Conservation (phyloP, 2,329 filamentous ascomycete species). For the Aotearoamyces nothofagi region DNA sequence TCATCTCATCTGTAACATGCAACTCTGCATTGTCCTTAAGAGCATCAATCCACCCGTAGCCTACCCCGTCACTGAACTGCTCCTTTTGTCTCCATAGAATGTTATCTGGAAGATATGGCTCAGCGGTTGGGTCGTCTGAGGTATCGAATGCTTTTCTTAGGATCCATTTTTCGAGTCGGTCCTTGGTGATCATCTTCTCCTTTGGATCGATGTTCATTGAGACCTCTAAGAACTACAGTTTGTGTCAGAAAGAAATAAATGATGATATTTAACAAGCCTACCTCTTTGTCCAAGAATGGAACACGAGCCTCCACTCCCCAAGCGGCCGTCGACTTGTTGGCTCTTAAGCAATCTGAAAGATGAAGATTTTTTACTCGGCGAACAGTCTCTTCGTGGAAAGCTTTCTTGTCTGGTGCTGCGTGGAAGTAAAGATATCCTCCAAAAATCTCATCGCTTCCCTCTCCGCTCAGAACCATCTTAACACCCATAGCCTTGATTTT, state of each 20-base stretch:
- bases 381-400: conserved; percentile 93
- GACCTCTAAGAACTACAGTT: conserved; percentile 64
- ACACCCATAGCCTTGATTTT: conserved; percentile 99
- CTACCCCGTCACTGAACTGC: conserved; percentile 96
- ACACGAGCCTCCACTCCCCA: conserved; percentile 98
- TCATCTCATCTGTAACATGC: conserved; percentile 89
- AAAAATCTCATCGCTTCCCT: conserved; percentile 96
- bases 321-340: conserved; percentile 97
- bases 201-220: conserved; percentile 87
- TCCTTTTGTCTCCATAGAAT: conserved; percentile 99
- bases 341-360: conserved; percentile 86
- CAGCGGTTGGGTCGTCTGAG: conserved; percentile 60
- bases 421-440: conserved; percentile 99
- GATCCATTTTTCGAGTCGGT: conserved; percentile 92
- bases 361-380: conserved; percentile 93
- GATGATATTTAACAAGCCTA: conserved; percentile 19
- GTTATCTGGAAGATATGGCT: conserved; percentile 85
- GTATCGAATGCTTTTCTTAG: conserved; percentile 96
- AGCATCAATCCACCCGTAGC: conserved; percentile 97
- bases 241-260: conserved; percentile 1
- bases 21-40: conserved; percentile 88
- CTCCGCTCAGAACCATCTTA: conserved; percentile 97
- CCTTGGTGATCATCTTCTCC: conserved; percentile 85
- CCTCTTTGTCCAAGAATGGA: conserved; percentile 90
- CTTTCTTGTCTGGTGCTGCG: conserved; percentile 74